These are phyloP conservation scores for Arabis alpina DNA, from an alignment of 345 rosid species.

Conservation along the genomic window DNA sequence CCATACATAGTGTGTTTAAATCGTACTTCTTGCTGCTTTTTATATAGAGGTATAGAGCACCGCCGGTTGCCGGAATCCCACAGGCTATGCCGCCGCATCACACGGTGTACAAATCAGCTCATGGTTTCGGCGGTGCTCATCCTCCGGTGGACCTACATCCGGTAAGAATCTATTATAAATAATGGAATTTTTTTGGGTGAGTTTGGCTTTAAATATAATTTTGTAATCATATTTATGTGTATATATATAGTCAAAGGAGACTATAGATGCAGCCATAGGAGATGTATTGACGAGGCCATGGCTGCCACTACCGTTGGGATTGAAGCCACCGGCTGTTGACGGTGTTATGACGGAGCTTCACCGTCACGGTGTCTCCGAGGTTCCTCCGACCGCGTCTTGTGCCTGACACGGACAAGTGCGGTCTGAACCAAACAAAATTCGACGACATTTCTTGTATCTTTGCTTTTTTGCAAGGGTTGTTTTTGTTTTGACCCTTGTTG, in stretches of 20 bases:
- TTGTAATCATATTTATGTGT: conserved; percentile 12
- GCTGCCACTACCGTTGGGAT: conserved; percentile 82
- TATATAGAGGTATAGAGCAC: conserved; percentile 55
- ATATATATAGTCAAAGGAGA: conserved; percentile 63
- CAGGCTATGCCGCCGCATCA: conserved; percentile 39
- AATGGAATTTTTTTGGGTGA: too few relatives aligned
- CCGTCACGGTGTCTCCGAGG: conserved; percentile 62
- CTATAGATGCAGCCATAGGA: conserved; percentile 70
- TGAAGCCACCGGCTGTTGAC: conserved; percentile 74
- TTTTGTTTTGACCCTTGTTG: conserved; percentile 44
- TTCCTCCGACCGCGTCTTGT: conserved; percentile 59
- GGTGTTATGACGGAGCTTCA: conserved; percentile 74
- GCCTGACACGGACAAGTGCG: conserved; percentile 31
- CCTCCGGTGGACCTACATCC: conserved; percentile 63
- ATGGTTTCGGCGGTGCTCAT: conserved; percentile 47
- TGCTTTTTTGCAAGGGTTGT: conserved; percentile 35
- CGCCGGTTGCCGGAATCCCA: conserved; percentile 62
- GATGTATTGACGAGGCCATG: conserved; percentile 83
- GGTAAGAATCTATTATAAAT: conserved; percentile 52
- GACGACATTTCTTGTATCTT: conserved; percentile 39
- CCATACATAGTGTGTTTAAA: neutral
- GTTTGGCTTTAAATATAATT: too few relatives aligned
- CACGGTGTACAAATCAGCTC: conserved; percentile 47
- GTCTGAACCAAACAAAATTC: conserved; percentile 34
- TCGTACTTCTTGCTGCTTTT: neutral